Percentiles rank a stretch among this genome's conserved stretches.
Evolutionary conservation across 768 basidiomycete species (phyloP).

Genomic region (Tremella mesenterica): DNA sequence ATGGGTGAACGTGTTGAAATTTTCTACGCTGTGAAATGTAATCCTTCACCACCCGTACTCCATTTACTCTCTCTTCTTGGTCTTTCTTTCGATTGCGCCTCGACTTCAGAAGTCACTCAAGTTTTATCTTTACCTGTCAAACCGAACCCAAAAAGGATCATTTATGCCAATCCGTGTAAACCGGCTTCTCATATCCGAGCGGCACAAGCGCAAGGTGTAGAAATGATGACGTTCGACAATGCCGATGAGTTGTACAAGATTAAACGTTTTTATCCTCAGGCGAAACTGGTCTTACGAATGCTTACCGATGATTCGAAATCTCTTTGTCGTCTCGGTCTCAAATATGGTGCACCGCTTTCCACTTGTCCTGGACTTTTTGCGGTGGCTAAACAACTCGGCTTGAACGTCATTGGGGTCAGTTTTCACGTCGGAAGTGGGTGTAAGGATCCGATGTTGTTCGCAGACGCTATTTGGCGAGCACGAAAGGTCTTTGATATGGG

Average conservation of each 20-base stretch:
- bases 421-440: constrained; percentile 98
- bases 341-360: constrained; percentile 85
- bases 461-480: constrained; percentile 78
- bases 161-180: constrained; percentile 99
- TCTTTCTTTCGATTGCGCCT: constrained; percentile 94
- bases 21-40: constrained; percentile 96
- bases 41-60: constrained; percentile 90
- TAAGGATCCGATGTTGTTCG: constrained; percentile 82
- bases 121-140: constrained; percentile 58
- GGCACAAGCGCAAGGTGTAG: constrained; percentile 68
- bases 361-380: constrained; percentile 69
- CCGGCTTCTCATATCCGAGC: constrained; percentile 83
- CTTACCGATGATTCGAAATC: constrained; percentile 96
- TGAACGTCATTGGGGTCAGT: constrained; percentile 87
- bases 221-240: constrained; percentile 98
- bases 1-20: constrained; percentile 77
- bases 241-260: constrained; percentile 92
- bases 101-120: constrained; percentile 78
- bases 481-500: constrained; percentile 82
- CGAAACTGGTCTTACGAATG: constrained; percentile 85
- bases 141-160: constrained; percentile 70
- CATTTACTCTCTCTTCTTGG: constrained; percentile 83
- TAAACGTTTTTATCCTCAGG: constrained; percentile 64
- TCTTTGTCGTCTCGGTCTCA: constrained; percentile 83
- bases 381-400: constrained; percentile 65